Conservation (phyloP, 2,329 filamentous ascomycete genomes). For the Cladosporium austrohemisphaericum region DNA sequence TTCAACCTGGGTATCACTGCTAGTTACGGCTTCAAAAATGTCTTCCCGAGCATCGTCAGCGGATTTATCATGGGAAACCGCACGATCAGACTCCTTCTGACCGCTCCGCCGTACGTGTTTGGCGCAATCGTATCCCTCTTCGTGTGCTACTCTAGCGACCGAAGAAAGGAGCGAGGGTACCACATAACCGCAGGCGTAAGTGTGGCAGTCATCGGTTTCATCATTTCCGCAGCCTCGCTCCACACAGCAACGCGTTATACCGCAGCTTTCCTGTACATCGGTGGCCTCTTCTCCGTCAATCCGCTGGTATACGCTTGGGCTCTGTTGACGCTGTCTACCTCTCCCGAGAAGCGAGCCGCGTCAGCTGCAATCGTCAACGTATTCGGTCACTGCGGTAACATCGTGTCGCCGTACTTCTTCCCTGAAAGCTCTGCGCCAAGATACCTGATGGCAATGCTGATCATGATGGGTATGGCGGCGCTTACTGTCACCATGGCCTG, state of each 20-base stretch:
- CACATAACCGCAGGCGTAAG: slow-evolving; percentile 16
- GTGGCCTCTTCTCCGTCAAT: slow-evolving; percentile 34
- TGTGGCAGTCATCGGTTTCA: background rate
- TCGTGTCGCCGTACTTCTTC: background rate
- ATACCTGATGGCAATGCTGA: background rate
- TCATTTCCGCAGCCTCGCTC: background rate
- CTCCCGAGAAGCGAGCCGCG: slow-evolving; percentile 44
- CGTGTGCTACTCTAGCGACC: slow-evolving; percentile 34
- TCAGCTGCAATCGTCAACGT: slow-evolving; percentile 48
- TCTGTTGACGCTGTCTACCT: slow-evolving; percentile 31
- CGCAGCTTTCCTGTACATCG: slow-evolving; percentile 33
- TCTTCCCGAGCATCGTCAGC: slow-evolving; percentile 9
- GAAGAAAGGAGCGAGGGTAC: slow-evolving; percentile 39
- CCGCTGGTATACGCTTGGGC: slow-evolving; percentile 36
- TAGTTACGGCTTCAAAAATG: background rate
- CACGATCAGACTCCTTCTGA: slow-evolving; percentile 31
- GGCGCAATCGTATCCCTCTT: slow-evolving; percentile 27
- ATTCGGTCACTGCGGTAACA: background rate
- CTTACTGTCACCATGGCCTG: no score
- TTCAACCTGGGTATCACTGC: background rate
- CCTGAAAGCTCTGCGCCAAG: background rate
- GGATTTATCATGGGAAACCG: slow-evolving; percentile 29
- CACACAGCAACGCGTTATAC: slow-evolving; percentile 21
- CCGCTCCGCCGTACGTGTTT: slow-evolving; percentile 30
- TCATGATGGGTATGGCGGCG: no score